Conservation (phyloP, 176 grass and related monocot species). For the Oryza meyeriana region DNA sequence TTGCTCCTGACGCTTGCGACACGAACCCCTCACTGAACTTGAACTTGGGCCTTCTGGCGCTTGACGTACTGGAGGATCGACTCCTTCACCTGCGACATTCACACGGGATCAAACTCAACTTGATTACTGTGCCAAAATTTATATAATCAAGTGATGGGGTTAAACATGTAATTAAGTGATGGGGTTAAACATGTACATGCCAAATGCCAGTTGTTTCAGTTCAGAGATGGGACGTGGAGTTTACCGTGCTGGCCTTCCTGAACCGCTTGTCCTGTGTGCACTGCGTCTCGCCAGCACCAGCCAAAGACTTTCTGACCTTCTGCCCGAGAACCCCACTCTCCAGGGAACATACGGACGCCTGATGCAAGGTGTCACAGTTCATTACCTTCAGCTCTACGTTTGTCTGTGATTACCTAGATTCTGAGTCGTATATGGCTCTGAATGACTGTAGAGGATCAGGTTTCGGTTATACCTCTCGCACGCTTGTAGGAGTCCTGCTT, state of each 20-base stretch:
- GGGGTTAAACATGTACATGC: not conserved
- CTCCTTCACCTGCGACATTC: slow-evolving; percentile 60
- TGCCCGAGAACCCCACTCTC: slow-evolving; percentile 81
- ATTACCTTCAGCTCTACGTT: not conserved
- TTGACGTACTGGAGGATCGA: slow-evolving; percentile 74
- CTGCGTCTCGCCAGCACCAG: slow-evolving; percentile 27
- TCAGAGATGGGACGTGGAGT: not conserved
- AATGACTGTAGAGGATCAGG: not conserved
- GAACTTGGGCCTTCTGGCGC: slow-evolving; percentile 51
- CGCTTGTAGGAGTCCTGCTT: slow-evolving; percentile 60
- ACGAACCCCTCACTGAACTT: slow-evolving; percentile 27
- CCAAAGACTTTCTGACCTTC: slow-evolving; percentile 30
- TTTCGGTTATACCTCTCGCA: slow-evolving; percentile 48
- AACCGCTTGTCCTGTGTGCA: slow-evolving; percentile 58
- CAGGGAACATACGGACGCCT: slow-evolving; percentile 47
- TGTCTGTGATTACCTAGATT: not conserved
- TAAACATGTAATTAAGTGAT: not conserved
- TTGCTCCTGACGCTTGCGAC: not conserved
- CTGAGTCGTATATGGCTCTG: not conserved
- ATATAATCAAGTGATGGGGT: too few species aligned
- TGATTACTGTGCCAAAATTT: not conserved
- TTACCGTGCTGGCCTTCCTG: slow-evolving; percentile 87
- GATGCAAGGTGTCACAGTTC: slow-evolving; percentile 30
- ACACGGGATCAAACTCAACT: slow-evolving; percentile 6
- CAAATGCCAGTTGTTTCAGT: not conserved